Evolutionary conservation across 2,329 filamentous ascomycete species (phyloP), one percentile per base, ranked within the genome.

Genomic region (Alternaria dauci): DNA sequence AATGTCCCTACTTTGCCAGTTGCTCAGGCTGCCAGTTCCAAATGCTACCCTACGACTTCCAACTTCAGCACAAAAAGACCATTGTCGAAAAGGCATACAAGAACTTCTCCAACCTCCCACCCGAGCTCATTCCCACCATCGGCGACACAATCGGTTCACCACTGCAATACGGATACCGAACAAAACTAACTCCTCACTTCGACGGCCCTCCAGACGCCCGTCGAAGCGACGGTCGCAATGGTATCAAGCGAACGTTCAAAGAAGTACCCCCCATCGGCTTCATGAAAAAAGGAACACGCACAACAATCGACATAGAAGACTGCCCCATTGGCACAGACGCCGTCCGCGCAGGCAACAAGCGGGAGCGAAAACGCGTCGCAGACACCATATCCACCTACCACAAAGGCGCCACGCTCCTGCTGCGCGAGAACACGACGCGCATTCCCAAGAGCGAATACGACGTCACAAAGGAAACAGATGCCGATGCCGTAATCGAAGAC

Each of bases 131-230:
- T 1, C 95, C 95, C 2, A 75, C 85, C 3, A 86, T 98, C 57
- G 86, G 85, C 51, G 91, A 96, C 66, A 99, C 95, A 8, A 93
- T 97, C 71, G 91, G 91, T 48, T 96, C 92, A 42, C 95, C 95
- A 2, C 80, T 97, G 63, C 89, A 96, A 79, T 98, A 96, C 79
- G 91, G 90, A 58, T 99, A 99, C 82, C 88, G 95, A 55, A 99
- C 95, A 20, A 99, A 99, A 81, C 85, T 99, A 67, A 99, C 95
- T 18, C 95, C 95, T 28, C 95, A 99, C 79, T 99, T 98, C 75
- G 91, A 96, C 75, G 91, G 88, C 0, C 92, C 93, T 1, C 87
- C 88, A 25, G 78, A 81, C 58, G 76, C 84, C 71, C 71, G 79
- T 72, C 57, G 81, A 69, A 74, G 83, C 69, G 79, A 84, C 62